These are phyloP conservation scores for Oxytropis ochrocephala DNA, from an alignment of 306 rosid genomes.

Conservation along the genomic window DNA sequence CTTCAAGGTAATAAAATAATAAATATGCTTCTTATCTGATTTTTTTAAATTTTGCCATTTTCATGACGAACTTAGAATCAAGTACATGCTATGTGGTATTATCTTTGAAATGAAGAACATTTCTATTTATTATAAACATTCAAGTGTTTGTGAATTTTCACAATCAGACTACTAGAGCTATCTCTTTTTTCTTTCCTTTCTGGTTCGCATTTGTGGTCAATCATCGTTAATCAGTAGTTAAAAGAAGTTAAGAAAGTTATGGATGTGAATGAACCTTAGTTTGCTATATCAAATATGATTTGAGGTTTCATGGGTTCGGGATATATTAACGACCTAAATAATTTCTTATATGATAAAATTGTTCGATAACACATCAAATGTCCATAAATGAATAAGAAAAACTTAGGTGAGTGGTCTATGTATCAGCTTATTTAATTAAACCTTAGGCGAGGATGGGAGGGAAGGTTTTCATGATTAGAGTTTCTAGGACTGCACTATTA, in stretches of 20 bases:
- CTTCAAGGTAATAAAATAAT: slow-evolving; percentile 52
- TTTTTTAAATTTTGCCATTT: not conserved
- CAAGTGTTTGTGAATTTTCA: not conserved
- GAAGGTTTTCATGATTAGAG: not conserved
- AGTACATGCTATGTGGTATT: not conserved
- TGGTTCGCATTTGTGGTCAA: not conserved
- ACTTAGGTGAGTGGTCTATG: not conserved
- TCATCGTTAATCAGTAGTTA: not conserved
- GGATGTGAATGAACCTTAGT: not conserved
- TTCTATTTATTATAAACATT: not conserved
- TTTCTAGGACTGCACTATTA: not conserved
- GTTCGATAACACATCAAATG: not conserved
- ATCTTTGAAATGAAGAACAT: not conserved
- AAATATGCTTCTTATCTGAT: not conserved
- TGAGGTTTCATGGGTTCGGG: not conserved
- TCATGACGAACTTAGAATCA: not conserved
- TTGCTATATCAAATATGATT: slow-evolving; percentile 4
- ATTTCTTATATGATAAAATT: not conserved
- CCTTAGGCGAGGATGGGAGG: not conserved
- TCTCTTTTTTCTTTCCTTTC: not conserved
- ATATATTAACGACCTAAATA: not conserved
- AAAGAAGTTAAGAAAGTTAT: not conserved
- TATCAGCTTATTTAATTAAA: not conserved
- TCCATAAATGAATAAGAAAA: not conserved
- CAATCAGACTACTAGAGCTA: not conserved